phyloP scores from a whole-genome alignment of 2,329 filamentous ascomycete genomes.

The Malbranchea cinnamomea region DNA sequence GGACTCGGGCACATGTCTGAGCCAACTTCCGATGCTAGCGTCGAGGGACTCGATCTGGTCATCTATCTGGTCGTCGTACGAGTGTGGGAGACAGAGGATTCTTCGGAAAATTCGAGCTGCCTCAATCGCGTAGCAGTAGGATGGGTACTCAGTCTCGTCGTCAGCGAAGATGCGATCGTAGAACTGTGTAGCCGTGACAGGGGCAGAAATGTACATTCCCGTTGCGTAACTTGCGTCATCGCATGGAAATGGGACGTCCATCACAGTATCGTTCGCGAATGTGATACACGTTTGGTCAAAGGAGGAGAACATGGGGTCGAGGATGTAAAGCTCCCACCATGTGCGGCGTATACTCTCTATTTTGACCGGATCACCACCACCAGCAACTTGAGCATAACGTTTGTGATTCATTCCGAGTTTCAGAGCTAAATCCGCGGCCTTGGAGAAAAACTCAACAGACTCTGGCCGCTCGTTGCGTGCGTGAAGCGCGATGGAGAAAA shows the following conservation, averaged over 20 bases:
- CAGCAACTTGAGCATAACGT: slow-evolving; percentile 49
- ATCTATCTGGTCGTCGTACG: slow-evolving; percentile 26
- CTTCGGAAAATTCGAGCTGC: slow-evolving; percentile 64
- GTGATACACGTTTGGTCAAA: slow-evolving; percentile 36
- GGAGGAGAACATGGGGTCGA: slow-evolving; percentile 71
- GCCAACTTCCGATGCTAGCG: slow-evolving; percentile 54
- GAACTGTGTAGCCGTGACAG: slow-evolving; percentile 56
- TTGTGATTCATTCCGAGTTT: slow-evolving; percentile 61
- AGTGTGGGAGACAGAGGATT: slow-evolving; percentile 41
- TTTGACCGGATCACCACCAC: slow-evolving; percentile 48
- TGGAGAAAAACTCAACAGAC: slow-evolving; percentile 50
- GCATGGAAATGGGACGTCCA: slow-evolving; percentile 62
- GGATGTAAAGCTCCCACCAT: slow-evolving; percentile 78
- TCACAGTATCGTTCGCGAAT: slow-evolving; percentile 54
- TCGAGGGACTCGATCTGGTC: slow-evolving; percentile 47
- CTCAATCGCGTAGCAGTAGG: slow-evolving; percentile 71
- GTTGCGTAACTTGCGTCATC: slow-evolving; percentile 53
- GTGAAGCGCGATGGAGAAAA: slow-evolving; percentile 65
- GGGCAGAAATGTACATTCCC: slow-evolving; percentile 40
- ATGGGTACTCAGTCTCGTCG: slow-evolving; percentile 55
- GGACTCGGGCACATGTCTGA: slow-evolving; percentile 56
- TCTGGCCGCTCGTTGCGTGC: slow-evolving; percentile 57
- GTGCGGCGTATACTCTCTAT: slow-evolving; percentile 78
- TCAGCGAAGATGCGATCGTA: slow-evolving; percentile 62
- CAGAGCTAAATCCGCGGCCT: slow-evolving; percentile 56